phyloP scores from a whole-genome alignment of 2,329 filamentous ascomycete species.

The Trichoderma afroharzianum region DNA sequence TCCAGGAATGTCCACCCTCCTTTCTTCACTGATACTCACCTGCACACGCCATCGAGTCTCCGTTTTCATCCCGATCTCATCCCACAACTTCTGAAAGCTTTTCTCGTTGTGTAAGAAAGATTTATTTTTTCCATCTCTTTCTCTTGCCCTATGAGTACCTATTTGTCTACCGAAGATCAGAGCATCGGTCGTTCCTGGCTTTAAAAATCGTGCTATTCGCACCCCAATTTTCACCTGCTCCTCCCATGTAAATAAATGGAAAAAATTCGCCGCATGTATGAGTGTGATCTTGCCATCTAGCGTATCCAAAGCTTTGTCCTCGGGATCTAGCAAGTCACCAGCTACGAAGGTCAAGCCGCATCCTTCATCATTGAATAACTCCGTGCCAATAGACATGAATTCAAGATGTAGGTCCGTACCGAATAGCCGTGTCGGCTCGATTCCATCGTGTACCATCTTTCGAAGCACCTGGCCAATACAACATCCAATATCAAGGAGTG shows the following conservation, averaged over 20 bases:
- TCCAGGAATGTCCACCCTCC: neutral
- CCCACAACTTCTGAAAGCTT: neutral
- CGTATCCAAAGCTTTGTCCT: neutral
- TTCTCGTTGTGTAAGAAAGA: neutral
- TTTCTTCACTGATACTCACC: neutral
- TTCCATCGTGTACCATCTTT: neutral
- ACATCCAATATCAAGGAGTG: neutral
- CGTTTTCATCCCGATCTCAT: neutral
- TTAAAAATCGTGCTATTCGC: neutral
- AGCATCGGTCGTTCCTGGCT: neutral
- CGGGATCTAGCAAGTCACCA: neutral
- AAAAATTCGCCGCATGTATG: neutral
- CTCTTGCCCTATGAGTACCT: neutral
- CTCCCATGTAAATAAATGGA: conserved; percentile 5
- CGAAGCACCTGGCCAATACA: neutral
- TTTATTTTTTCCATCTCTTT: neutral
- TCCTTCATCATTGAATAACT: neutral
- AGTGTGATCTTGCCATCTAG: neutral
- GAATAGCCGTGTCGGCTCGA: neutral
- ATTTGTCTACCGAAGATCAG: conserved; percentile 2
- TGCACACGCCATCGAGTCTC: neutral
- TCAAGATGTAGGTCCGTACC: neutral
- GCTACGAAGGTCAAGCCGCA: neutral
- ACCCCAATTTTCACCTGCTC: neutral
- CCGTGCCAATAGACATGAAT: neutral